A percentile compares a stretch with the other conserved stretches of the same genome.
Evolutionary conservation across 139 green algal genomes (phyloP).

Genomic region (Gonium pectorale): DNA sequence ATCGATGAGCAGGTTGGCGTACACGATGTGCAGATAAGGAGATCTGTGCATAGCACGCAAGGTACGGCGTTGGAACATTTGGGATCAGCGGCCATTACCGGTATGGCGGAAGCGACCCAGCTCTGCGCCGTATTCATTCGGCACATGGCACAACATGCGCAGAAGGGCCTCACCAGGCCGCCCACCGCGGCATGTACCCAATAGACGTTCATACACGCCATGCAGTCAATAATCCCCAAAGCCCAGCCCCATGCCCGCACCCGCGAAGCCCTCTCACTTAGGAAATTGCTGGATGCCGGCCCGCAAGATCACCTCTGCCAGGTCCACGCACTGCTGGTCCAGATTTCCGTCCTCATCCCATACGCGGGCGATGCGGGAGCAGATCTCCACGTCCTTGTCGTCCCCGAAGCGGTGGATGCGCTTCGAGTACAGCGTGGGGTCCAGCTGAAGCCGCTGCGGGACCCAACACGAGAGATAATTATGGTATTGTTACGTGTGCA

Average conservation of each 20-base stretch:
- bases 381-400: conserved; percentile 62
- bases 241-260: too few relatives aligned
- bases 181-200: too few relatives aligned
- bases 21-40: conserved; percentile 57
- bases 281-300: conserved; percentile 59
- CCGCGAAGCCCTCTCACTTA: not conserved
- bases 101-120: too few relatives aligned
- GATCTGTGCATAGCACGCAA: conserved; percentile 28
- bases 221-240: too few relatives aligned
- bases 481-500: too few relatives aligned
- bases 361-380: conserved; percentile 47
- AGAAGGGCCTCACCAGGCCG: too few relatives aligned
- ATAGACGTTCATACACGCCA: too few relatives aligned
- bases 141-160: too few relatives aligned
- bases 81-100: too few relatives aligned
- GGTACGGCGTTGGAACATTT: too few relatives aligned
- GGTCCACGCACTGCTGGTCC: conserved; percentile 48
- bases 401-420: conserved; percentile 46
- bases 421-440: conserved; percentile 45
- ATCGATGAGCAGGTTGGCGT: conserved; percentile 63
- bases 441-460: conserved; percentile 11
- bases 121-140: too few relatives aligned
- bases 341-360: conserved; percentile 58
- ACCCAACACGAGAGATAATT: not conserved
- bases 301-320: conserved; percentile 49